Conservation (phyloP, 2,329 filamentous ascomycete genomes). For the Epichloe aotearoae region DNA sequence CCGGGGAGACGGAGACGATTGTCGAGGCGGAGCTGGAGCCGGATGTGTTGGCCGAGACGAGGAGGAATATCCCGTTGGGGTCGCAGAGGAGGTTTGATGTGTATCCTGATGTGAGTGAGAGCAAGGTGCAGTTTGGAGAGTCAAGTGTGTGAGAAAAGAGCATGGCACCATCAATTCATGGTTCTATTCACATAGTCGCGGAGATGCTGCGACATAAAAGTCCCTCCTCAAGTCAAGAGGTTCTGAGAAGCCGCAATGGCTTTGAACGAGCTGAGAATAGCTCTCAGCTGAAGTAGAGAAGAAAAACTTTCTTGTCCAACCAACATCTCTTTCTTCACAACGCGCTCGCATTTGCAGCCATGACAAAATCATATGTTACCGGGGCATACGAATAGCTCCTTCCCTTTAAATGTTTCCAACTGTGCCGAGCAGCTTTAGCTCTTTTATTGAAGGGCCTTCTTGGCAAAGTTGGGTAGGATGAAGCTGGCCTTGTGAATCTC, state of each 20-base stretch:
- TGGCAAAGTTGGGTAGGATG: conserved; percentile 83
- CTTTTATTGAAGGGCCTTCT: conserved; percentile 52
- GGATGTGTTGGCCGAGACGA: conserved; percentile 56
- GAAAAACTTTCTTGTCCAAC: neutral
- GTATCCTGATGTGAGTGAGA: conserved; percentile 75
- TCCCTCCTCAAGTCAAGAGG: neutral
- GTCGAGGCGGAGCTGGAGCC: conserved; percentile 59
- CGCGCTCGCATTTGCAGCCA: neutral
- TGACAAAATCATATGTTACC: neutral
- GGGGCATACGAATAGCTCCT: neutral
- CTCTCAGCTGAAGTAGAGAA: neutral
- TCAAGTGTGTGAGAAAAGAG: conserved; percentile 4
- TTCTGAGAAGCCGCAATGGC: neutral
- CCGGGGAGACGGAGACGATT: conserved; percentile 65
- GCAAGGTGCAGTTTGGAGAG: conserved; percentile 28
- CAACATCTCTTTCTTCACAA: neutral
- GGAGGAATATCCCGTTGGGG: conserved; percentile 73
- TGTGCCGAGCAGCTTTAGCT: neutral
- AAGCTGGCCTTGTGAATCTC: conserved; percentile 94
- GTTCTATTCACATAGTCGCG: neutral
- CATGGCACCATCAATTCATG: neutral
- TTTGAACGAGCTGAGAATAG: neutral
- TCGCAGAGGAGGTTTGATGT: conserved; percentile 86
- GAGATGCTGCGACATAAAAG: neutral
- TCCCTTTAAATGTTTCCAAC: neutral